Evolutionary conservation across 1,284 basidiomycete genomes (phyloP).

Genomic region (Neonothopanus nambi): DNA sequence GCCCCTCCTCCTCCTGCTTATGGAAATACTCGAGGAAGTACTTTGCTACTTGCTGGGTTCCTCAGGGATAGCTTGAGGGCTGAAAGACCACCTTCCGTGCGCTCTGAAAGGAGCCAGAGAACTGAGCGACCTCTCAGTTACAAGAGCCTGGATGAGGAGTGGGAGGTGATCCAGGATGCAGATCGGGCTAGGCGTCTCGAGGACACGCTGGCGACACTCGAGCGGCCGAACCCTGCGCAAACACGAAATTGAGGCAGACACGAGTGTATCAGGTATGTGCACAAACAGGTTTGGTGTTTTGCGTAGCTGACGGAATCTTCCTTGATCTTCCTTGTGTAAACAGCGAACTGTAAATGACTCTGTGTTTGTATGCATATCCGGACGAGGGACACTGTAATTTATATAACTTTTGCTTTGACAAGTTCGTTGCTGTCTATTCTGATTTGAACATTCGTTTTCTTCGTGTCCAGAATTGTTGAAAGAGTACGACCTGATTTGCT

Average conservation of each 20-base stretch:
- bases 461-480: too few species aligned
- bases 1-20: constrained; percentile 70
- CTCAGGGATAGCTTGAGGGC: constrained; percentile 47
- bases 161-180: constrained; percentile 55
- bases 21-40: constrained; percentile 69
- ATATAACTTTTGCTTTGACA: too few species aligned
- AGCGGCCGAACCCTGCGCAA: constrained; percentile 27
- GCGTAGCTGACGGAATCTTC: too few species aligned
- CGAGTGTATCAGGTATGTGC: neutral
- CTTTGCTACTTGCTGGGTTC: constrained; percentile 56
- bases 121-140: constrained; percentile 52
- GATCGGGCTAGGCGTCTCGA: constrained; percentile 54
- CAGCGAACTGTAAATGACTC: too few species aligned
- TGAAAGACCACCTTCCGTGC: constrained; percentile 40
- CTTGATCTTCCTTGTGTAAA: too few species aligned
- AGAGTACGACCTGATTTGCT: too few species aligned
- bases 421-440: too few species aligned
- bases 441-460: too few species aligned
- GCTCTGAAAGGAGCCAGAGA: constrained; percentile 32
- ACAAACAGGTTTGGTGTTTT: too few species aligned
- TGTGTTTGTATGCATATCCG: too few species aligned
- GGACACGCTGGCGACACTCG: constrained; percentile 54
- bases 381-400: too few species aligned
- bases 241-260: neutral
- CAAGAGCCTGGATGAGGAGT: constrained; percentile 52